Percentiles rank a stretch among this genome's conserved stretches.
Evolutionary conservation across 495 filamentous ascomycete genomes (phyloP).

Genomic region (Halenospora varia): DNA sequence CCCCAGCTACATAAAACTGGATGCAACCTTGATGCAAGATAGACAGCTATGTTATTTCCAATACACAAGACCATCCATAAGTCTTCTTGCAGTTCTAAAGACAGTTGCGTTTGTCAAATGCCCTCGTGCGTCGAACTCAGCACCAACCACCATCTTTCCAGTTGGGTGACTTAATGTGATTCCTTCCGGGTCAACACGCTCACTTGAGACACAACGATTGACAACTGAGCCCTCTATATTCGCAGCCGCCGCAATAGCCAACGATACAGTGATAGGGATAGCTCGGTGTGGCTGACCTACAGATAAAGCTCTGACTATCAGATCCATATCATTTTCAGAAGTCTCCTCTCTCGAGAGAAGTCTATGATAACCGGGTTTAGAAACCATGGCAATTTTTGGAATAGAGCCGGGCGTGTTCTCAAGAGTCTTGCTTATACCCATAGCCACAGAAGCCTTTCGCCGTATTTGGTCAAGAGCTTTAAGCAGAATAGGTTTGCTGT

Average conservation of each 20-base stretch:
- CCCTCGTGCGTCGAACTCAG: conserved; percentile 13
- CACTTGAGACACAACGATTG: conserved; percentile 26
- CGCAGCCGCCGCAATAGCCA: conserved; percentile 57
- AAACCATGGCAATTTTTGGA: conserved; percentile 64
- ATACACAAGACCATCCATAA: conserved; percentile 26
- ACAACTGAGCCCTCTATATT: conserved; percentile 46
- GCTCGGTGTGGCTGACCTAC: conserved; percentile 62
- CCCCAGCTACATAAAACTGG: too few relatives aligned
- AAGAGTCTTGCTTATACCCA: conserved; percentile 50
- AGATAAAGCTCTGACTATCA: conserved; percentile 30
- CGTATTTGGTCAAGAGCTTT: conserved; percentile 56
- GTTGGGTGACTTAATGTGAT: conserved; percentile 58
- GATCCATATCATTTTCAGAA: conserved; percentile 21
- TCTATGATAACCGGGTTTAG: conserved; percentile 29
- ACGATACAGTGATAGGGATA: conserved; percentile 55
- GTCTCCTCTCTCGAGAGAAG: conserved; percentile 29
- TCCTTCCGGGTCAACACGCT: conserved; percentile 27
- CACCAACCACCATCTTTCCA: conserved; percentile 41
- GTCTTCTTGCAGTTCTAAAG: conserved; percentile 24
- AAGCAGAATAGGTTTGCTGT: conserved; percentile 42
- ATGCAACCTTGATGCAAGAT: too few relatives aligned
- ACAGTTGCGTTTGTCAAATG: conserved; percentile 18
- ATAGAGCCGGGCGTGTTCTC: conserved; percentile 51
- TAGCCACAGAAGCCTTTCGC: conserved; percentile 51
- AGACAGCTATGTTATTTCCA: conserved; percentile 19